phyloP scores from a whole-genome alignment of 2,329 filamentous ascomycete genomes.

The Pyrenochaeta sp. region DNA sequence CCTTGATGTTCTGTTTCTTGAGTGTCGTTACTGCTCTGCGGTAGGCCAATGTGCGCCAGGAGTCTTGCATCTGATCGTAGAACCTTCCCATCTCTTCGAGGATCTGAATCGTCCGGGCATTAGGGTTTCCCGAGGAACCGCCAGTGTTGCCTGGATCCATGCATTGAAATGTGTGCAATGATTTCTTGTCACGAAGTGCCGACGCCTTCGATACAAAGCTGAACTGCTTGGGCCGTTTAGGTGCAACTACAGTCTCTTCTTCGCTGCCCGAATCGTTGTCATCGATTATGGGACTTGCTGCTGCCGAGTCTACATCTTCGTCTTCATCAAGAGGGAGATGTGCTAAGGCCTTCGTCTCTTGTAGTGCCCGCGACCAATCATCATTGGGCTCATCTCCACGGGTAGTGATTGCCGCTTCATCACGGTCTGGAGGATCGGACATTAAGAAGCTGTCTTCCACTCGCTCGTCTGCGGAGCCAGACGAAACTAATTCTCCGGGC shows the following conservation, averaged over 20 bases:
- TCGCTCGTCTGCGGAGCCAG: conserved; percentile 19
- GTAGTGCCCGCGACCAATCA: conserved; percentile 70
- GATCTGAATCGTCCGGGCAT: conserved; percentile 76
- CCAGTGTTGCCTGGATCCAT: conserved; percentile 63
- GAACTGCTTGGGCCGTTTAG: conserved; percentile 16
- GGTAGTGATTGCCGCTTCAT: conserved; percentile 1
- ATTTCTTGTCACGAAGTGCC: conserved; percentile 24
- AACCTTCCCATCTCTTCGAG: conserved; percentile 80
- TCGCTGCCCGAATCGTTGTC: conserved; percentile 29
- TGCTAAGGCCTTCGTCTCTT: conserved; percentile 66
- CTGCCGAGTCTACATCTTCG: conserved; percentile 37
- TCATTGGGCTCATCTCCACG: conserved; percentile 51
- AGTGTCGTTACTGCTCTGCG: conserved; percentile 78
- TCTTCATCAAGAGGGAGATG: conserved; percentile 60
- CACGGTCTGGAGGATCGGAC: conserved; percentile 13
- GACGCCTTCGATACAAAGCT: conserved; percentile 11
- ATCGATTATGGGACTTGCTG: conserved; percentile 32
- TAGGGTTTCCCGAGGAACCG: conserved; percentile 67
- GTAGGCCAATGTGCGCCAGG: conserved; percentile 79
- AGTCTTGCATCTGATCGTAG: conserved; percentile 76
- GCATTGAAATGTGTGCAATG: conserved; percentile 61
- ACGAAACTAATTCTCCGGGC: conserved; percentile 2
- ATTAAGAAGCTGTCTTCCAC: conserved; percentile 42
- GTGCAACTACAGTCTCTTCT: conserved; percentile 24
- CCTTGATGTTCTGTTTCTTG: conserved; percentile 67